Evolutionary conservation across 2,329 filamentous ascomycete genomes (phyloP), one percentile per base, ranked within the genome.

Genomic region (Akanthomyces uredinophilus): DNA sequence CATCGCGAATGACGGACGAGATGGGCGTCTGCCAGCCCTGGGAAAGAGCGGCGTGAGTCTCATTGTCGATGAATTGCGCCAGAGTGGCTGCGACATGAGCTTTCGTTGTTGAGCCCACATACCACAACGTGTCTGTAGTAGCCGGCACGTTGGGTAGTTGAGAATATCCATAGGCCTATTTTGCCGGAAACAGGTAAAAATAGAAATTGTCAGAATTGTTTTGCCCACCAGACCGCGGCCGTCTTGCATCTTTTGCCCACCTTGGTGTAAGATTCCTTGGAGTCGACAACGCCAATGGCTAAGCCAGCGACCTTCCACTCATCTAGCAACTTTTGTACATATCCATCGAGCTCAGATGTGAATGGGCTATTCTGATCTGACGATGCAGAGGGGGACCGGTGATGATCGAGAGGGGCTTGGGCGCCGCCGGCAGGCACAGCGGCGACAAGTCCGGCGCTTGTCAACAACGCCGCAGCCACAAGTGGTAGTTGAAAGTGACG

Each of bases 31-130:
- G 68, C 80, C 81, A 85, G 39, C 77, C 73, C 2, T 78, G 66
- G 69, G 71, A 44, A 32, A 68, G 58, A 3, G 54, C 61, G 0
- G 70, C 61, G 32, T 69, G 65, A 18, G 64, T 41, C 10, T 79
- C 73, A 22, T 77, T 75, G 6, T 84, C 72, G 8, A 86, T 77
- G 1, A 83, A 67, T 1, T 80, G 77, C 1, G 85, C 69, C 2
- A 87, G 68, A 0, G 76, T 74, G 1, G 82, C 82, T 0, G 79
- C 77, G 0, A 79, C 81, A 51, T 83, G 78, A 1, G 82, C 79
- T 67, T 87, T 87, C 18, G 82, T 84, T 1, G 78, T 84, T 46
- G 82, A 85, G 1, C 78, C 85, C 4, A 75, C 76, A 62, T 81
- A 83, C 72, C 82, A 86, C 2, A 87, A 72, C 0, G 83, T 85